Conservation (phyloP, 179 eudicot genomes). For the Heliamphora pulchella region DNA sequence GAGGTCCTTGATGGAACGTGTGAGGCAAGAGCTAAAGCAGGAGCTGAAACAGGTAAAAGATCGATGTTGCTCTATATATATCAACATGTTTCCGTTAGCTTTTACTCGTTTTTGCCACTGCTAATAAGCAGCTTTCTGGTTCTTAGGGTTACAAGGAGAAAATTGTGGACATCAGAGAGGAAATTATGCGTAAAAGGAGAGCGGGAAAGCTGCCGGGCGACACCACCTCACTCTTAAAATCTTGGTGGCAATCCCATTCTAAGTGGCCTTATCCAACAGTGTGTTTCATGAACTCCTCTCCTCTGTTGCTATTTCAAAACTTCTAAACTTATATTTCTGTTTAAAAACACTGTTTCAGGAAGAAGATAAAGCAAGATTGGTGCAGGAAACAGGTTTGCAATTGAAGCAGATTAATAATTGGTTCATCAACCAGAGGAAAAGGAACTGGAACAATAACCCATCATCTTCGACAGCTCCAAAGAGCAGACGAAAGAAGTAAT, state of each 20-base stretch:
- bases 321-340: not conserved
- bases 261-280: constrained; percentile 85
- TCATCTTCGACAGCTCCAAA: constrained; percentile 46
- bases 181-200: constrained; percentile 66
- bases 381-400: constrained; percentile 72
- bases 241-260: constrained; percentile 84
- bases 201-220: constrained; percentile 78
- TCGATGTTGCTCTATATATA: not conserved
- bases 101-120: not conserved
- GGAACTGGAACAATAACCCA: constrained; percentile 76
- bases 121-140: constrained; percentile 9
- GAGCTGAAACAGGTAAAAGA: constrained; percentile 75
- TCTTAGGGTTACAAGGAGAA: constrained; percentile 64
- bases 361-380: constrained; percentile 74
- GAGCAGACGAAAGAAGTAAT: constrained; percentile 69
- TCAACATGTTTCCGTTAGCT: not conserved
- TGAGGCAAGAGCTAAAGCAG: constrained; percentile 70
- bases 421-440: constrained; percentile 77
- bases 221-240: constrained; percentile 64
- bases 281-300: not conserved
- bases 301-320: not conserved
- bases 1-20: constrained; percentile 74
- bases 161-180: constrained; percentile 67
- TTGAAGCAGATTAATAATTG: constrained; percentile 74
- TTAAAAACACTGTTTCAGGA: constrained; percentile 38